phyloP scores from a whole-genome alignment of 208 protist species.

The Wallacemonas sp. region DNA sequence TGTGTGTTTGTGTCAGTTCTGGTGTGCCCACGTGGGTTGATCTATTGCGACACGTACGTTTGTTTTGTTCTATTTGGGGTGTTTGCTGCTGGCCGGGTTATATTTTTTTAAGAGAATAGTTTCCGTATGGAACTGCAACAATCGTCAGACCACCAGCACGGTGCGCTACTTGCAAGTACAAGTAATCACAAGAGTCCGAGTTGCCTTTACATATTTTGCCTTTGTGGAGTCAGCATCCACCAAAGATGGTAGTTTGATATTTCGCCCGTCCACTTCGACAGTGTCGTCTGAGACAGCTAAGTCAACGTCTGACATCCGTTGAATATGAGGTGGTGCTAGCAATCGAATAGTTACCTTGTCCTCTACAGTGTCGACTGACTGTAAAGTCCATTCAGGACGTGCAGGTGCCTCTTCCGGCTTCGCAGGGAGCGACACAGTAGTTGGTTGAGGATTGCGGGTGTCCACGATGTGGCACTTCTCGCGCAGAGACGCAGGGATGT shows the following conservation, averaged over 20 bases:
- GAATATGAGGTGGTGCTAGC: slow-evolving; percentile 26
- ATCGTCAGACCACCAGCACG: background rate
- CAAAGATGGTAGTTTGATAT: slow-evolving; percentile 31
- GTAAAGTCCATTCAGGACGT: slow-evolving; percentile 19
- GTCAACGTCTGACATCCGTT: slow-evolving; percentile 60
- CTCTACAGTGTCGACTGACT: slow-evolving; percentile 17
- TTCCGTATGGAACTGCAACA: too few species aligned
- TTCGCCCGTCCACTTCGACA: slow-evolving; percentile 52
- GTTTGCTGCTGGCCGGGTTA: too few species aligned
- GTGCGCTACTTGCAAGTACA: slow-evolving; percentile 23
- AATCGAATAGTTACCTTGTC: slow-evolving; percentile 35
- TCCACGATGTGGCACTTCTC: slow-evolving; percentile 82
- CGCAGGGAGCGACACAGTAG: background rate
- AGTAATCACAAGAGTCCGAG: slow-evolving; percentile 44
- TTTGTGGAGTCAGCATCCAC: slow-evolving; percentile 45
- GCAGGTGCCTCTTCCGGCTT: background rate
- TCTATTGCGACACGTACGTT: too few species aligned
- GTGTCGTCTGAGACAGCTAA: slow-evolving; percentile 37
- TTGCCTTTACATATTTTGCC: slow-evolving; percentile 63
- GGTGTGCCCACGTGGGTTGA: too few species aligned
- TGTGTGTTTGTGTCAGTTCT: too few species aligned
- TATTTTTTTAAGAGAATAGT: too few species aligned
- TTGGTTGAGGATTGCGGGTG: slow-evolving; percentile 25
- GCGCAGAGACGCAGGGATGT: slow-evolving; percentile 71
- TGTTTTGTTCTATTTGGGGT: too few species aligned